Evolutionary conservation across 2,329 filamentous ascomycete genomes (phyloP), one percentile per base, ranked within the genome.

Genomic region (Amesomyces nigricolor): DNA sequence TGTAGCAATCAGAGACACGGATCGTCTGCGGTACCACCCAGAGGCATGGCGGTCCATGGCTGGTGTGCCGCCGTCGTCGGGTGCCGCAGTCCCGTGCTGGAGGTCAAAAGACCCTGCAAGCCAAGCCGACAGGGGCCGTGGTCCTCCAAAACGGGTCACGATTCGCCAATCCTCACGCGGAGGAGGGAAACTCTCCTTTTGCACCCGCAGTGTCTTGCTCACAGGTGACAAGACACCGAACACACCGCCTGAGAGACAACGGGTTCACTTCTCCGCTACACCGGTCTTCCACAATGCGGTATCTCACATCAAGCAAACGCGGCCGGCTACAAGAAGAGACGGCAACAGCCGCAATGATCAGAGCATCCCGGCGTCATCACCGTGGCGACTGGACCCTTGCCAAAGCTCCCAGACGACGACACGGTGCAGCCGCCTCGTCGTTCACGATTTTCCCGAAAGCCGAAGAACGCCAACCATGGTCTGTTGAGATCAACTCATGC

Each of bases 81-180:
- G 14, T 51, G 55, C 53, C 57, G 57, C 32, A 51, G 40, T 43
- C 43, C 53, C 44, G 51, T 44, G 54, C 16, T n/a, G 44, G 42
- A 38, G 37, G 30, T 42, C 48, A 47, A 53, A 46, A 56, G 30
- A 38, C 52, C 55, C 58, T 60, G 54, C 54, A 54, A 52, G 59
- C 55, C 57, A 58, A 57, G 54, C 40, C 9, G 48, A 58, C 57
- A 44, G 45, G 57, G 22, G 44, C 17, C 5, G 43, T 16, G 14
- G 37, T 19, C 13, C n/a, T 42, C 19, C 22, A 6, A 30, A 40
- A 37, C 45, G 46, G 51, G 47, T 49, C 51, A 19, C 51, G 45
- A 57, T 55, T 45, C 53, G 51, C 37, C 51, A 42, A 46, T 30
- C 19, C 13, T 38, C 9, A 5, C 13, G 5, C 13, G 13, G 5